Percentiles rank a stretch among this genome's conserved stretches.
phyloP scores from a whole-genome alignment of 768 basidiomycete genomes.

The Leccinum disarticulatum region DNA sequence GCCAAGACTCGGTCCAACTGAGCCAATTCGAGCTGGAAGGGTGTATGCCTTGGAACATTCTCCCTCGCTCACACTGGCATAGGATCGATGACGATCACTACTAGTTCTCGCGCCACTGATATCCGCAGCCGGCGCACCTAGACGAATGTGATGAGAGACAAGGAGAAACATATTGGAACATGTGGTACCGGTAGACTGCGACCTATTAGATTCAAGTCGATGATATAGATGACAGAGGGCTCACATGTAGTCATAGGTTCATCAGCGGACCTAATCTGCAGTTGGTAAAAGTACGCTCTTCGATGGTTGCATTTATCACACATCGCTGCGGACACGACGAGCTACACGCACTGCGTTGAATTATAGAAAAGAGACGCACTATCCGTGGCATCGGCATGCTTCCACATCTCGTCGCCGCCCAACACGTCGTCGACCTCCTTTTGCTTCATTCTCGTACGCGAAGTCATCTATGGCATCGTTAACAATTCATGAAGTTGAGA shows the following conservation, averaged over 20 bases:
- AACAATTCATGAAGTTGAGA: not conserved
- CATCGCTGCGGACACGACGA: constrained; percentile 37
- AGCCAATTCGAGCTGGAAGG: too few relatives aligned
- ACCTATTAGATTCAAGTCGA: constrained; percentile 3
- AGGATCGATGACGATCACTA: not conserved
- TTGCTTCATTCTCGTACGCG: constrained; percentile 78
- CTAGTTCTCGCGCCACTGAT: constrained; percentile 72
- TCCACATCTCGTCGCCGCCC: constrained; percentile 92
- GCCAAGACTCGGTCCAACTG: too few relatives aligned
- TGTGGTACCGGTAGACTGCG: constrained; percentile 60
- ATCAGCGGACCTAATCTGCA: constrained; percentile 93
- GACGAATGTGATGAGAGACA: not conserved
- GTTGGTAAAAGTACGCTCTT: constrained; percentile 90
- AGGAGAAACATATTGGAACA: not conserved
- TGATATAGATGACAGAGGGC: constrained; percentile 1
- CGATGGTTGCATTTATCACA: constrained; percentile 82
- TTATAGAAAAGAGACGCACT: constrained; percentile 42
- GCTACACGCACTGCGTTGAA: not conserved
- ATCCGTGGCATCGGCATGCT: constrained; percentile 85
- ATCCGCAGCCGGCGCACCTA: constrained; percentile 62
- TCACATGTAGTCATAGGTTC: constrained; percentile 74
- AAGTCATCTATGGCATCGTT: constrained; percentile 71
- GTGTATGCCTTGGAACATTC: too few relatives aligned
- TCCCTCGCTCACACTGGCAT: too few relatives aligned
- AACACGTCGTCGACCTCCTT: constrained; percentile 95